phyloP scores from a whole-genome alignment of 352 stramenopile species.

The Globisporangium paroecandrum region DNA sequence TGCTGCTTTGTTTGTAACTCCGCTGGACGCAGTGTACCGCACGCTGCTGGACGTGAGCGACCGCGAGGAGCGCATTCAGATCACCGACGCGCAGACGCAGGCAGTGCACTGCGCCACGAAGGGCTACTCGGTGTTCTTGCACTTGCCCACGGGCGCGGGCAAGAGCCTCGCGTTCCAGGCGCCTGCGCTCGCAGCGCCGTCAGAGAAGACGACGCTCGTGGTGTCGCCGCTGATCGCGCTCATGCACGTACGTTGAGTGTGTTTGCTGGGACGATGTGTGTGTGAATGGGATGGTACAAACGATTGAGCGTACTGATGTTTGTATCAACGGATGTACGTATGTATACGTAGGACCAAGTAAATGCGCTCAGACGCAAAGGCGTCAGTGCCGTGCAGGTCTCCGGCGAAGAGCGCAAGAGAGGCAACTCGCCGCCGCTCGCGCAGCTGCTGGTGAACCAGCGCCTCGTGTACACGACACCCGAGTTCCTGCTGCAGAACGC shows the following conservation, averaged over 20 bases:
- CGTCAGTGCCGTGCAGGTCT: slow-evolving; percentile 46
- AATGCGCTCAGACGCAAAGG: slow-evolving; percentile 55
- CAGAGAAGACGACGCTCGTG: slow-evolving; percentile 49
- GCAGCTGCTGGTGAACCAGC: slow-evolving; percentile 36
- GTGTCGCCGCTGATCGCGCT: slow-evolving; percentile 73
- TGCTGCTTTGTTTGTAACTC: background rate
- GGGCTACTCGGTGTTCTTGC: slow-evolving; percentile 70
- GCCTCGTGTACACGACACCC: slow-evolving; percentile 76
- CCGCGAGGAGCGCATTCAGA: slow-evolving; percentile 17
- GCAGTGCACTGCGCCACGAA: slow-evolving; percentile 39
- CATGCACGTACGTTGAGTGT: slow-evolving; percentile 52
- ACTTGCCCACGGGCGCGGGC: slow-evolving; percentile 70
- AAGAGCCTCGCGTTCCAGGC: slow-evolving; percentile 83
- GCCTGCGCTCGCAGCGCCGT: slow-evolving; percentile 46
- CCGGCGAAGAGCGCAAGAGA: slow-evolving; percentile 24
- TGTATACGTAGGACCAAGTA: slow-evolving; percentile 56
- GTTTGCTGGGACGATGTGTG: background rate
- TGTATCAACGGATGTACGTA: background rate
- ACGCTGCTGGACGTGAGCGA: slow-evolving; percentile 32
- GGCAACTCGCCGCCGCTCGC: slow-evolving; percentile 22
- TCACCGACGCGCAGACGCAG: slow-evolving; percentile 39
- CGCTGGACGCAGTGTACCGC: slow-evolving; percentile 37
- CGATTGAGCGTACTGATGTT: background rate
- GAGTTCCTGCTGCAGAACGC: slow-evolving; percentile 73
- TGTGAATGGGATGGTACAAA: background rate